Base-by-base conservation (phyloP, 2,329 filamentous ascomycete genomes). In the Colletotrichum aenigma region DNA sequence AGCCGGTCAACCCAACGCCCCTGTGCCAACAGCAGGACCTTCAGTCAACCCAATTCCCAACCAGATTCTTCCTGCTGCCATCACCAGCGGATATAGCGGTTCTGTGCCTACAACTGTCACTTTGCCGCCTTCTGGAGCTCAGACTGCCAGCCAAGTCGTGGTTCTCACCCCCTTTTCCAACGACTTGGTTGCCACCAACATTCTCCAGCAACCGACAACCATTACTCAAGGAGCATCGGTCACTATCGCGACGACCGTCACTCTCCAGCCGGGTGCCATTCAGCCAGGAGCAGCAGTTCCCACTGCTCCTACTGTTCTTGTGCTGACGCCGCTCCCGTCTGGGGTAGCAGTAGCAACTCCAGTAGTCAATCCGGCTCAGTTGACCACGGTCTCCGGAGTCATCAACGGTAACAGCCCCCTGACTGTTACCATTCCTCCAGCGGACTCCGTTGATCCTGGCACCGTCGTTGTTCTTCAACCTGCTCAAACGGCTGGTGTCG, bases 381-480 rank as follows among this genome's bases (percentile, higher is more conserved):
- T 74, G 60, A 76, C 60, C 2, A 76, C 74, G 16, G 12, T 74
- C 48, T 74, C 60, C 2, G 74, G 65, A 26, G n/a, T 48, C 2
- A 28, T 58, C 18, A 30, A 26, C 6, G 74, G 74, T 1, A 6
- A 58, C 12, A 61, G 21, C 18, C 74, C 74, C 9, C 10, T 32
- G 10, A 76, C 70, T 7, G n/a, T 76, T 15, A 76, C 74, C 2
- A 18, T 76, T 7, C 74, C 58, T 30, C 74, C 74, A 7, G 24
- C 48, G 18, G 58, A 64, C 16, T 55, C 70, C 9, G 24, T 24
- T 15, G 60, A 36, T 1, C 43, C 67, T 16, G 70, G 70, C 1
- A 75, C 70, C 6, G 70, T 74, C 6, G 58, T 75, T 6, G 70
- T 75, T 3, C 32, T 75, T 7, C 24, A 48, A 16, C 28, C 48